Base-by-base conservation (phyloP, 352 stramenopile species). In the Phytophthora palmivora region DNA sequence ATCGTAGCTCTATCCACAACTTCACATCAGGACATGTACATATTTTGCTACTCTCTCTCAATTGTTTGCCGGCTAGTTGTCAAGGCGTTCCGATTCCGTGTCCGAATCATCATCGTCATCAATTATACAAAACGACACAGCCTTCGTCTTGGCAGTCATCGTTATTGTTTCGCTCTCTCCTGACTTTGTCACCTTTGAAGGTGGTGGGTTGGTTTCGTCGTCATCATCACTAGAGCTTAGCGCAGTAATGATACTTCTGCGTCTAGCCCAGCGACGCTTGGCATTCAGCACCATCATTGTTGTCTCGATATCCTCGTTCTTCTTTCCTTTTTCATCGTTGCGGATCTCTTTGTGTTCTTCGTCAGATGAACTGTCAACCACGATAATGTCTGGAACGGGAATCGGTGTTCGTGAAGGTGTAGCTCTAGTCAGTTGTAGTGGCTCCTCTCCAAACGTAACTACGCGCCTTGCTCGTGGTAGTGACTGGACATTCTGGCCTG, bases 31-130 rank as follows among this genome's bases (percentile, higher is more conserved):
- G 58, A 58, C 15, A 56, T 16, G 10, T 24, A 55, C 36, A 12
- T 37, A 22, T 6, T 26, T 57, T 24, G 48, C 24, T 46, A 49
- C 4, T 22, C 15, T 22, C 15, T 30, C 18, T 52, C 6, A 16
- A 45, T 50, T 22, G 46, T 21, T 51, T 47, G 37, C 45, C 49
- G 56, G 28, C 33, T 21, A 36, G 24, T 32, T 9, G 11, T 14
- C 15, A 21, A 44, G 11, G 73, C 51, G 75, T 42, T 79, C 58
- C 2, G 58, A 77, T 15, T 72, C 72, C 0, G 68, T 73, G 2
- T 73, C 58, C 16, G 57, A 67, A 54, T 71, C 63, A 24, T 79
- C 71, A 22, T 72, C 59, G 46, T 77, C 63, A 41, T 77, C 63
- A 41, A 64, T 73, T 45, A 59, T 58, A 19, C 18, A 39, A 39